Evolutionary conservation across 306 rosid genomes (phyloP).

Genomic region (Lablab purpureus): DNA sequence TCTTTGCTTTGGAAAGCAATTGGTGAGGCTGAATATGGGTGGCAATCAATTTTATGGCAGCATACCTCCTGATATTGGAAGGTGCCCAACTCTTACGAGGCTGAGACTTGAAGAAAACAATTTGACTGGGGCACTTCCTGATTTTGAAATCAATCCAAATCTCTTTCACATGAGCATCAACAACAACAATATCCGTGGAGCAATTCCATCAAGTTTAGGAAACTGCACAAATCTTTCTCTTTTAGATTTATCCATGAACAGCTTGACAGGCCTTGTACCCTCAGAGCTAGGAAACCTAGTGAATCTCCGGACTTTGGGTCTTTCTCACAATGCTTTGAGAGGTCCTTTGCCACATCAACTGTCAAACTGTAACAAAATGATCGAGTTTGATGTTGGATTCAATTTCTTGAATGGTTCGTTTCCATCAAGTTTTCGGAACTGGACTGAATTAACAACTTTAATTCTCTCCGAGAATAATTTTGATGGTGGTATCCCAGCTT

Average conservation of each 20-base stretch:
- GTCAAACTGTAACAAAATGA: conserved; percentile 63
- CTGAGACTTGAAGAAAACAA: conserved; percentile 57
- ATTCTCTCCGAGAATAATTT: conserved; percentile 67
- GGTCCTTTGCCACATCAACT: conserved; percentile 75
- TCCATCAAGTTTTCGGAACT: conserved; percentile 63
- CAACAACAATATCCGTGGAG: conserved; percentile 63
- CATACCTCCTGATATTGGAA: conserved; percentile 72
- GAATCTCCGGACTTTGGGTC: conserved; percentile 53
- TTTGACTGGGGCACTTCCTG: conserved; percentile 70
- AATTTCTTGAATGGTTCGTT: conserved; percentile 75
- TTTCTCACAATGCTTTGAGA: conserved; percentile 68
- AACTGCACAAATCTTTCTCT: conserved; percentile 60
- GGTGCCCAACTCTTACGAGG: conserved; percentile 72
- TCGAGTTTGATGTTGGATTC: conserved; percentile 65
- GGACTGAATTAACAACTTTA: conserved; percentile 60
- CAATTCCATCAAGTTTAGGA: conserved; percentile 71
- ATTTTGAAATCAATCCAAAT: conserved; percentile 51
- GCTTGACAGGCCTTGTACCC: conserved; percentile 62
- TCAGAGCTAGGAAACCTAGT: conserved; percentile 66
- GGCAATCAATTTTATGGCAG: conserved; percentile 65
- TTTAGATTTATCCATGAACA: conserved; percentile 65
- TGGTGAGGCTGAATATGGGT: conserved; percentile 59
- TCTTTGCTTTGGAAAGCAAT: conserved; percentile 74
- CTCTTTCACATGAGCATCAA: conserved; percentile 55
- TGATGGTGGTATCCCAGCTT: conserved; percentile 64